phyloP scores from a whole-genome alignment of 495 filamentous ascomycete genomes.

The Penicillium silybi region DNA sequence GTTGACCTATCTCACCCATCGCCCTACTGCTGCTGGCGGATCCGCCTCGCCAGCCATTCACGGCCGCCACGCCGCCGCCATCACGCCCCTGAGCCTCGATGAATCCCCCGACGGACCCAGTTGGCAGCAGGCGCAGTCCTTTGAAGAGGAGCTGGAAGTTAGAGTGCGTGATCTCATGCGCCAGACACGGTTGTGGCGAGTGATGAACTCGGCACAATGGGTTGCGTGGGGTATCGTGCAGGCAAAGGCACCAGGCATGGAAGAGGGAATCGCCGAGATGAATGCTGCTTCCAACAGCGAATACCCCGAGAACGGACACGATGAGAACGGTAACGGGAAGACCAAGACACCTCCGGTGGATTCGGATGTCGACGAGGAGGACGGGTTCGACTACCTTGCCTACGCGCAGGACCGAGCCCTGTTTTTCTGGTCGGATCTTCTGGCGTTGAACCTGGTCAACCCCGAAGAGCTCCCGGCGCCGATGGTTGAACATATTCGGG shows the following conservation, averaged over 20 bases:
- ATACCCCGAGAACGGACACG: constrained; percentile 9
- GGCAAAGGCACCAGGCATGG: constrained; percentile 71
- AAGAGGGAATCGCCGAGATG: constrained; percentile 30
- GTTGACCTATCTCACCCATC: constrained; percentile 79
- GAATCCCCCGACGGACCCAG: constrained; percentile 22
- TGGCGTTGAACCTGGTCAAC: constrained; percentile 65
- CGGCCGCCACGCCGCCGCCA: constrained; percentile 28
- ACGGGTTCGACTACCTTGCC: constrained; percentile 85
- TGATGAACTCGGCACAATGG: constrained; percentile 86
- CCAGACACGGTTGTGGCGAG: constrained; percentile 79
- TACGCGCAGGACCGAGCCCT: constrained; percentile 88
- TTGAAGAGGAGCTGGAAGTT: constrained; percentile 56
- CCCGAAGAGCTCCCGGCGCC: constrained; percentile 68
- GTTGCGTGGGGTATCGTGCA: constrained; percentile 95
- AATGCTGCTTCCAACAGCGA: constrained; percentile 5
- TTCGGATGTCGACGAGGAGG: constrained; percentile 40
- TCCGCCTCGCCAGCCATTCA: constrained; percentile 48
- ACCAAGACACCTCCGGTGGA: constrained; percentile 16
- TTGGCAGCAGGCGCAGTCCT: constrained; percentile 46
- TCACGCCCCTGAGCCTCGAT: constrained; percentile 35
- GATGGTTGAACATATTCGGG: constrained; percentile 54
- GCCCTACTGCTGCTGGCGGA: constrained; percentile 49
- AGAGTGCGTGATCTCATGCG: constrained; percentile 65
- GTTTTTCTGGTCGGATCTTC: constrained; percentile 89
- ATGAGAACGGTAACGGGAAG: constrained; percentile 4